phyloP scores from a whole-genome alignment of 2,329 filamentous ascomycete species.

The Fusarium bactridioides region DNA sequence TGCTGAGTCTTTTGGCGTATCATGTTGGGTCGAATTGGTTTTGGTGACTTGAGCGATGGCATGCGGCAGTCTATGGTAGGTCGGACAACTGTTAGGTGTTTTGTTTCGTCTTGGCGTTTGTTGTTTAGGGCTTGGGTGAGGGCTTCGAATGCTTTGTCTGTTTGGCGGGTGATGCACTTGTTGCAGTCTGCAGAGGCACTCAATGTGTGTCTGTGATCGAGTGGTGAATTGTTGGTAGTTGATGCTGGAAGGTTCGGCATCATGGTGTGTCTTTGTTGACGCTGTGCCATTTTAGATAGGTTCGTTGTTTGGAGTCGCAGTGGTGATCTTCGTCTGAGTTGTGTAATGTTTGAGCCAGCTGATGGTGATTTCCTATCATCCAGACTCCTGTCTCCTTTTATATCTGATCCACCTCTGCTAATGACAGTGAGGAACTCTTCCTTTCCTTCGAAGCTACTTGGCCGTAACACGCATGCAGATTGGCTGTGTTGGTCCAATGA shows the following conservation, averaged over 20 bases:
- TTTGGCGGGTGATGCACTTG: background rate
- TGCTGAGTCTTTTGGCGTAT: background rate
- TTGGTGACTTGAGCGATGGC: constrained; percentile 6
- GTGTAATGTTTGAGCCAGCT: background rate
- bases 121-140: background rate
- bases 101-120: background rate
- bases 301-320: constrained; percentile 9
- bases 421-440: background rate
- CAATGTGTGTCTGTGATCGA: background rate
- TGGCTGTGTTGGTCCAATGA: constrained; percentile 5
- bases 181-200: background rate
- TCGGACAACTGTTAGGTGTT: background rate
- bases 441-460: background rate
- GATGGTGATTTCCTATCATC: background rate
- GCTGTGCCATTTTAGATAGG: background rate
- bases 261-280: background rate
- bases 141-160: constrained; percentile 12
- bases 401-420: background rate
- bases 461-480: background rate
- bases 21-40: constrained; percentile 4
- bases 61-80: background rate
- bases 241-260: background rate
- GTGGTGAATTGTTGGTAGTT: background rate
- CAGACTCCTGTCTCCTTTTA: background rate
- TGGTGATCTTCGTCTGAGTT: background rate